These are phyloP conservation scores for Monosporascus sp. DNA, from an alignment of 2,329 filamentous ascomycete genomes.

Conservation along the genomic window DNA sequence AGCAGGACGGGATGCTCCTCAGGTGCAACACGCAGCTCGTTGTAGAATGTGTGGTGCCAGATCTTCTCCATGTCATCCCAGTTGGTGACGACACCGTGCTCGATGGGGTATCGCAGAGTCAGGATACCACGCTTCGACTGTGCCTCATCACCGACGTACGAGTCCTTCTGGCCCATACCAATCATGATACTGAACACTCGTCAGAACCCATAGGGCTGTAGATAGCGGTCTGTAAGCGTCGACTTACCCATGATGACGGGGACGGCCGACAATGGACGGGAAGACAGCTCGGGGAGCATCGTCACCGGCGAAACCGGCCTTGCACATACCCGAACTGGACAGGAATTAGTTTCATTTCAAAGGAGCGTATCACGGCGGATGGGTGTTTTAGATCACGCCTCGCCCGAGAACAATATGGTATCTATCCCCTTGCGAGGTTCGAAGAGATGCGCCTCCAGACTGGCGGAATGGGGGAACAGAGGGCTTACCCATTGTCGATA, in stretches of 20 bases:
- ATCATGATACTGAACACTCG: constrained; percentile 86
- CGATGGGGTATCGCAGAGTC: constrained; percentile 98
- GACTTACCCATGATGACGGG: constrained; percentile 98
- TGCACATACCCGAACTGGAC: constrained; percentile 98
- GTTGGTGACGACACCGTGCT: constrained; percentile 99
- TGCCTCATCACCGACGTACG: constrained; percentile 99
- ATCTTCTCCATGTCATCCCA: constrained; percentile 99
- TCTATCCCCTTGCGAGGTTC: neutral
- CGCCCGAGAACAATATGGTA: neutral
- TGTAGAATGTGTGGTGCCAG: constrained; percentile 99
- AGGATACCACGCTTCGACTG: constrained; percentile 99
- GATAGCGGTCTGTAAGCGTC: constrained; percentile 3
- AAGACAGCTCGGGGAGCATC: constrained; percentile 99
- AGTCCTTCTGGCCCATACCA: constrained; percentile 99
- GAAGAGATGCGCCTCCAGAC: neutral
- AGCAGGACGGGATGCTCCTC: constrained; percentile 99
- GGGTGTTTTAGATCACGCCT: neutral
- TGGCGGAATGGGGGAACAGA: constrained; percentile 30
- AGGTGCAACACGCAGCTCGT: constrained; percentile 98
- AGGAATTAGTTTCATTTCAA: constrained; percentile 18
- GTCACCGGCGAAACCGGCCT: constrained; percentile 99
- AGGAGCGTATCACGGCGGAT: neutral
- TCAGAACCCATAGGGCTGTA: constrained; percentile 21
- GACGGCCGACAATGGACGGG: constrained; percentile 99
- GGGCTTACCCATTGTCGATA: constrained; percentile 99